These are phyloP conservation scores for Puccinia polysora DNA, from an alignment of 1,284 basidiomycete genomes.

Conservation along the genomic window DNA sequence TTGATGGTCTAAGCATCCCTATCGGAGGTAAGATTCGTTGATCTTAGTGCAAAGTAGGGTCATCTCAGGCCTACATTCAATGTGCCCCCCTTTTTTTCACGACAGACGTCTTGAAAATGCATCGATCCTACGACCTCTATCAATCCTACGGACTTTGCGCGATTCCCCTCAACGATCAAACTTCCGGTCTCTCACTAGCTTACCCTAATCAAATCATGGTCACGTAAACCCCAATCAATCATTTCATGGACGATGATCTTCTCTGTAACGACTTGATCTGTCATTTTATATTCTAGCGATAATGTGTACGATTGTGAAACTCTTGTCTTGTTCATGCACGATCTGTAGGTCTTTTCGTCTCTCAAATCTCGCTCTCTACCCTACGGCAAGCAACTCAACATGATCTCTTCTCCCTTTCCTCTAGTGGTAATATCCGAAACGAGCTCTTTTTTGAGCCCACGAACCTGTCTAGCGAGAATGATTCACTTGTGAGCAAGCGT, in stretches of 20 bases:
- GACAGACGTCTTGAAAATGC: constrained; percentile 72
- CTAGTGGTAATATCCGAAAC: constrained; percentile 75
- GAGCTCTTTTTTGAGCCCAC: constrained; percentile 70
- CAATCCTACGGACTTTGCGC: constrained; percentile 69
- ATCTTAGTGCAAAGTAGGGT: neutral
- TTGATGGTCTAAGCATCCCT: constrained; percentile 47
- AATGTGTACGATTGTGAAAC: constrained; percentile 63
- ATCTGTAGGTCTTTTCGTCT: constrained; percentile 64
- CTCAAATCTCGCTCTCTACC: neutral
- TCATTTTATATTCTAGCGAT: constrained; percentile 54
- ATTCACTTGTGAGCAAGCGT: constrained; percentile 66
- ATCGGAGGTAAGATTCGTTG: constrained; percentile 43
- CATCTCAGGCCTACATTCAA: neutral
- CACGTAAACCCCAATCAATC: constrained; percentile 61
- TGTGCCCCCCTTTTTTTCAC: neutral
- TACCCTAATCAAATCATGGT: constrained; percentile 77
- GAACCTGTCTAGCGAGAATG: constrained; percentile 69
- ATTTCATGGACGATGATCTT: constrained; percentile 2
- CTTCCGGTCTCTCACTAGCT: constrained; percentile 60
- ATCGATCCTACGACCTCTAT: constrained; percentile 73
- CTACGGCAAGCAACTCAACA: neutral
- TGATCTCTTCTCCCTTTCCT: neutral
- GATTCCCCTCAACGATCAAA: constrained; percentile 65
- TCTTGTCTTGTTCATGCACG: constrained; percentile 77
- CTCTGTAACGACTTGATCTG: neutral